A percentile compares a stretch with the other conserved stretches of the same genome.
These are phyloP conservation scores for Diaporthe capsici DNA, from an alignment of 2,329 filamentous ascomycete species.

Conservation along the genomic window DNA sequence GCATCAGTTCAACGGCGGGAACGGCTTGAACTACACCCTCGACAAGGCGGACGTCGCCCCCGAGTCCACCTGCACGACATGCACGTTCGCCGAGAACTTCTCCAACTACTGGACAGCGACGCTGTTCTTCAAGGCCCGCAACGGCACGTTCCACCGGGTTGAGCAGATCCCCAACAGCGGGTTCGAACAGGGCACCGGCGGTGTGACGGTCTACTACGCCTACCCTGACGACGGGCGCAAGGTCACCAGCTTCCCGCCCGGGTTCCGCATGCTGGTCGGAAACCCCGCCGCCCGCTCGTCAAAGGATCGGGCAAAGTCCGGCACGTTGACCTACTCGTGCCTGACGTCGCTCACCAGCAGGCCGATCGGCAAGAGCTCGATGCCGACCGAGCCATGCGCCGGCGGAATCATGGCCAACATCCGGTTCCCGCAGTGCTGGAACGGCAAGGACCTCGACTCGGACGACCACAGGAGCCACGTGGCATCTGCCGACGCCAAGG, in stretches of 20 bases:
- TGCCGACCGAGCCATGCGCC: conserved; percentile 54
- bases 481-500: conserved; percentile 38
- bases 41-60: conserved; percentile 15
- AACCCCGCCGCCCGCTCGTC: conserved; percentile 34
- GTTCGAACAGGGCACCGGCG: conserved; percentile 13
- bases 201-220: conserved; percentile 50
- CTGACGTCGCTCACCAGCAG: conserved; percentile 53
- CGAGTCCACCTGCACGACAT: conserved; percentile 41
- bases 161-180: conserved; percentile 50
- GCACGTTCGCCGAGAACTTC: conserved; percentile 33
- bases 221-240: conserved; percentile 45
- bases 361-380: conserved; percentile 54
- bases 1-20: conserved; percentile 31
- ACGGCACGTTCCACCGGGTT: conserved; percentile 46
- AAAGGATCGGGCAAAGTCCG: conserved; percentile 53
- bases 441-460: conserved; percentile 63
- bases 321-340: conserved; percentile 61
- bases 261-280: conserved; percentile 62
- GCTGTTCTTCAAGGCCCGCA: conserved; percentile 40
- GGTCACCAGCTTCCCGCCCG: conserved; percentile 59
- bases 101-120: conserved; percentile 38
- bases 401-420: conserved; percentile 58
- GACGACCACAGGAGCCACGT: conserved; percentile 64
- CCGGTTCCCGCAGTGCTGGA: conserved; percentile 66
- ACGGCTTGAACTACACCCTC: conserved; percentile 23